A percentile compares a stretch with the other conserved stretches of the same genome.
Evolutionary conservation across 2,329 filamentous ascomycete genomes (phyloP).

Genomic region (Nakataea oryzae): DNA sequence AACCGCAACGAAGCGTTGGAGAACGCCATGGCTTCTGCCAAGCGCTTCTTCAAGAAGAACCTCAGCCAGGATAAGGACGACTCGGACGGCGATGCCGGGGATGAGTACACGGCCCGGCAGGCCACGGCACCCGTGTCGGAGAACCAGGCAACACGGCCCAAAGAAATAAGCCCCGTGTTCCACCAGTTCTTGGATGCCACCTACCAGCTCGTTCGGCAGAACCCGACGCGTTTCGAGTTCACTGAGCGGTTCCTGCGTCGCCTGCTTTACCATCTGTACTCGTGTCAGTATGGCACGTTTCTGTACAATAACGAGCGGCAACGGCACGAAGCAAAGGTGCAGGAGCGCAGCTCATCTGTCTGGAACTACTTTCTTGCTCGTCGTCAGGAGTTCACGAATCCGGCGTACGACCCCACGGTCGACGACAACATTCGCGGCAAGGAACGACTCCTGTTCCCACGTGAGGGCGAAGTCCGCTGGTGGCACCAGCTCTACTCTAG

Average conservation of each 20-base stretch:
- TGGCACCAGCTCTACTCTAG: conserved; percentile 85
- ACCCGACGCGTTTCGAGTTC: conserved; percentile 86
- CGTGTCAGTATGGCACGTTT: conserved; percentile 95
- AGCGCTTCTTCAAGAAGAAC: conserved; percentile 81
- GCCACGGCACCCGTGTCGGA: conserved; percentile 24
- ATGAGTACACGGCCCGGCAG: conserved; percentile 22
- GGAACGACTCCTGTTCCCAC: conserved; percentile 77
- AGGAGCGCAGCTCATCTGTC: conserved; percentile 70
- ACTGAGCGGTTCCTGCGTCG: conserved; percentile 88
- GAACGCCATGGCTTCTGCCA: conserved; percentile 73
- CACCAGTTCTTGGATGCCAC: conserved; percentile 94
- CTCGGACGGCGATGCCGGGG: conserved; percentile 43
- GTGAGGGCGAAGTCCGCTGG: conserved; percentile 73
- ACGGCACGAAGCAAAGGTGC: conserved; percentile 57
- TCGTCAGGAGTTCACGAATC: conserved; percentile 71
- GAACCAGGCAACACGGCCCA: conserved; percentile 66
- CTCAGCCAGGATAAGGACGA: conserved; percentile 48
- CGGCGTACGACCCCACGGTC: conserved; percentile 61
- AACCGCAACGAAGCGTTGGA: conserved; percentile 67
- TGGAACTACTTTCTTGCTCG: conserved; percentile 93
- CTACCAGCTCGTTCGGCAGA: conserved; percentile 79
- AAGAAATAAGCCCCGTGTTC: conserved; percentile 91
- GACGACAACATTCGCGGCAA: conserved; percentile 72
- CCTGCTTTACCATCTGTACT: conserved; percentile 86
- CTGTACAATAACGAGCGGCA: conserved; percentile 92